Conservation (phyloP, 257 asterid genomes). For the Plantago elongata region DNA sequence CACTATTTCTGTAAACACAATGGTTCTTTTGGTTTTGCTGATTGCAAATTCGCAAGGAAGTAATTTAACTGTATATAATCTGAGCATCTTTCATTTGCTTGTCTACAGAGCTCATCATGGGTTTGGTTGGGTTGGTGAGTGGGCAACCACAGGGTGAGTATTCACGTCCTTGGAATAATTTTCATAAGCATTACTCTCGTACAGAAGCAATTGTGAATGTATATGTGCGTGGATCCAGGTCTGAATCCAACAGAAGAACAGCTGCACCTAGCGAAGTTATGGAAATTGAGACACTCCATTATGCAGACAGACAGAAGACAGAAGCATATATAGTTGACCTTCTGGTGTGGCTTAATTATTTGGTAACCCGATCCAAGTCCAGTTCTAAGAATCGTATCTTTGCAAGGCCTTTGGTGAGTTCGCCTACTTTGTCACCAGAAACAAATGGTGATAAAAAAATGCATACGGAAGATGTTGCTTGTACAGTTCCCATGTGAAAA, state of each 20-base stretch:
- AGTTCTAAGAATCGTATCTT: conserved; percentile 11
- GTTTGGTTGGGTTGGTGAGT: conserved; percentile 93
- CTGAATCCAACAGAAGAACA: conserved; percentile 42
- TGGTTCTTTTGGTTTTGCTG: too few relatives aligned
- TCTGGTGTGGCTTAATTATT: conserved; percentile 58
- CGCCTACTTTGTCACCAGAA: conserved; percentile 11
- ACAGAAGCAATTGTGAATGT: conserved; percentile 7
- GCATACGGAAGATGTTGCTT: conserved; percentile 4
- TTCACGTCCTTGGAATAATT: neutral
- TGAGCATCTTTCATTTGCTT: conserved; percentile 8
- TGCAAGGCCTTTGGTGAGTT: conserved; percentile 29
- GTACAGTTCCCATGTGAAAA: conserved; percentile 6
- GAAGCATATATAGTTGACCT: conserved; percentile 57
- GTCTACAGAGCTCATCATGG: conserved; percentile 73
- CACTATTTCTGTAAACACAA: too few relatives aligned
- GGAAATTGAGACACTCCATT: conserved; percentile 69
- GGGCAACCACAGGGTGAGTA: conserved; percentile 77
- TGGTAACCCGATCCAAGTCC: conserved; percentile 48
- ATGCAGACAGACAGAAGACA: conserved; percentile 62
- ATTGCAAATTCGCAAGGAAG: too few relatives aligned
- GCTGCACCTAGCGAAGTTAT: conserved; percentile 43
- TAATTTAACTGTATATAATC: neutral
- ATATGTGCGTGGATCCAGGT: conserved; percentile 30
- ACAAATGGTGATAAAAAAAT: conserved; percentile 18
- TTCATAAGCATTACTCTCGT: neutral